Percentiles rank a stretch among this genome's conserved stretches.
These are phyloP conservation scores for Echinochloa phyllopogon DNA, from an alignment of 176 grass and related monocot species.

Conservation along the genomic window DNA sequence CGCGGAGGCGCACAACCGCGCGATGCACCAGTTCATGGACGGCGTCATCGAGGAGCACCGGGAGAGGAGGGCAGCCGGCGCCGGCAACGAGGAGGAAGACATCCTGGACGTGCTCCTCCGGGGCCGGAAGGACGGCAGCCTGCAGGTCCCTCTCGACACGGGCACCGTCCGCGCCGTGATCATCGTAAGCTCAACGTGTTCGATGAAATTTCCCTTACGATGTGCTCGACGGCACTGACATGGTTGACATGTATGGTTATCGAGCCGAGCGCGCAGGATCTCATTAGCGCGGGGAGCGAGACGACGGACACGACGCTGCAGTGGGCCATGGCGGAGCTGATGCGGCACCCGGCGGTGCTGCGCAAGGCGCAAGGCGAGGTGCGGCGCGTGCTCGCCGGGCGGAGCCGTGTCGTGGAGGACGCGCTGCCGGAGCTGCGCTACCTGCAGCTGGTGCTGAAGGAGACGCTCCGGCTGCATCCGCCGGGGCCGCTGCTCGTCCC, in stretches of 20 bases:
- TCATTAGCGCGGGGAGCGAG: conserved; percentile 43
- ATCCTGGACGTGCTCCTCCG: conserved; percentile 49
- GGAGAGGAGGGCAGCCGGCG: background rate
- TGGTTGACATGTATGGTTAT: background rate
- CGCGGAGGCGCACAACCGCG: conserved; percentile 13
- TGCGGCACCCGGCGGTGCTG: conserved; percentile 25
- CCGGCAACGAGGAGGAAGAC: conserved; percentile 29
- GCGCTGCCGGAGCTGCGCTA: conserved; percentile 26
- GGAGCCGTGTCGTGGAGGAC: background rate
- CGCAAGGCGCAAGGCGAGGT: conserved; percentile 33
- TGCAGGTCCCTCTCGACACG: conserved; percentile 34
- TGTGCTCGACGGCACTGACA: background rate
- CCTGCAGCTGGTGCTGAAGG: conserved; percentile 47
- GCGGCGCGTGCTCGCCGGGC: background rate
- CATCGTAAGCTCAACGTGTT: conserved; percentile 26
- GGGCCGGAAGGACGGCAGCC: conserved; percentile 27
- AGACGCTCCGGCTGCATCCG: conserved; percentile 34
- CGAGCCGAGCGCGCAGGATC: background rate
- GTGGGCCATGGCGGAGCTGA: conserved; percentile 51
- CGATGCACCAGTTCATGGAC: conserved; percentile 37
- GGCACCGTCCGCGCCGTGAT: conserved; percentile 37
- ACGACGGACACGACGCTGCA: conserved; percentile 33
- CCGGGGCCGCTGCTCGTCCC: conserved; percentile 21
- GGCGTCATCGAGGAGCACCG: conserved; percentile 47
- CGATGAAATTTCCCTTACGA: background rate